phyloP scores from a whole-genome alignment of 495 filamentous ascomycete genomes.

The Penicillium soppii region DNA sequence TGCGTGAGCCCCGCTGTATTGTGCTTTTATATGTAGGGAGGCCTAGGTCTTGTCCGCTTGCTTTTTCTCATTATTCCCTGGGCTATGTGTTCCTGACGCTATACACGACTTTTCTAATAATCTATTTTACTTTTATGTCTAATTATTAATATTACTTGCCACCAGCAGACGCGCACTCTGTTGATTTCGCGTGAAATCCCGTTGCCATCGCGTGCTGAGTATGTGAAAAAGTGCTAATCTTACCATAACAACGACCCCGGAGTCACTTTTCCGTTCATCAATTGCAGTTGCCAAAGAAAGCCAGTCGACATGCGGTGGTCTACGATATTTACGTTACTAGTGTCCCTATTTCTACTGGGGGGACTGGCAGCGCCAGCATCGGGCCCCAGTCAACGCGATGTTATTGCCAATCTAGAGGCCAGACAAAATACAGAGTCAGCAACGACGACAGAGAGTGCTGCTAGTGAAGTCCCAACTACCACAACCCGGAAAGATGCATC shows the following conservation, averaged over 20 bases:
- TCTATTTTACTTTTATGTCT: not conserved
- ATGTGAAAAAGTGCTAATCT: not conserved
- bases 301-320: conserved; percentile 22
- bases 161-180: not conserved
- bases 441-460: conserved; percentile 8
- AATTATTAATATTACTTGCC: not conserved
- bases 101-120: not conserved
- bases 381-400: conserved; percentile 2
- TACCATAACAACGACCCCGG: not conserved
- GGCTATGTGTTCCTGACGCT: not conserved
- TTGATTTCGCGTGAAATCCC: not conserved
- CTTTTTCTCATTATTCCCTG: not conserved
- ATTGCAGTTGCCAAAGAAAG: not conserved
- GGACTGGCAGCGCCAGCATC: conserved; percentile 17
- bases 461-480: not conserved
- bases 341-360: conserved; percentile 10
- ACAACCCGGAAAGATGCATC: conserved; percentile 3
- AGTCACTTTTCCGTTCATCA: not conserved
- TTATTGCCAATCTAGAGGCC: not conserved
- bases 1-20: not conserved
- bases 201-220: not conserved
- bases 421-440: conserved; percentile 2
- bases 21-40: conserved; percentile 3
- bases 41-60: not conserved
- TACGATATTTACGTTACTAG: conserved; percentile 5